Percentiles rank a stretch among this genome's conserved stretches.
These are phyloP conservation scores for Cyberlindnera bimundalis DNA, from an alignment of 805 yeast species.

Conservation along the genomic window DNA sequence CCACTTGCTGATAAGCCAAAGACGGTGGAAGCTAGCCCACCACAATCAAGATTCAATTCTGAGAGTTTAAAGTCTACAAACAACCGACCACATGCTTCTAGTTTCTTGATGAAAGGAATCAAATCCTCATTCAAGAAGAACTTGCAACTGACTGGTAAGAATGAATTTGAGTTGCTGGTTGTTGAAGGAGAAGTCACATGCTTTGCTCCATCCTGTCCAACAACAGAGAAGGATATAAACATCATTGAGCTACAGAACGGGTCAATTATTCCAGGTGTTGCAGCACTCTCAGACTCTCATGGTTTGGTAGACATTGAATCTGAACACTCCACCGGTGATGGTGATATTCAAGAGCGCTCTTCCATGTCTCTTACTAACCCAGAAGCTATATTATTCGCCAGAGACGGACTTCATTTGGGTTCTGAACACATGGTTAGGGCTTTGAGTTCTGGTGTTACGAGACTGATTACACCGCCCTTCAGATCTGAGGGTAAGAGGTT, in stretches of 20 bases:
- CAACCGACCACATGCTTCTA: neutral
- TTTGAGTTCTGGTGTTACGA: conserved; percentile 7
- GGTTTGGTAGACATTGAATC: conserved; percentile 9
- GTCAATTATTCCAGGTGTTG: conserved; percentile 5
- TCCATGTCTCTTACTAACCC: neutral
- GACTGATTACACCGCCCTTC: conserved; percentile 9
- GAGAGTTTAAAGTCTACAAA: neutral
- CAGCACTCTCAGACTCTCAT: conserved; percentile 4
- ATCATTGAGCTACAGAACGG: conserved; percentile 2
- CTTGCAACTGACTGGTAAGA: neutral
- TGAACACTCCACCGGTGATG: conserved; percentile 11
- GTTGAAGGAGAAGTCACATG: conserved; percentile 5
- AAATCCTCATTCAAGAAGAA: conserved; percentile 1
- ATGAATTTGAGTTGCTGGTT: conserved; percentile 3
- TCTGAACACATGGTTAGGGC: conserved; percentile 8
- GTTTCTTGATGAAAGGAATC: conserved; percentile 8
- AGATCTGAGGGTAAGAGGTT: conserved; percentile 9
- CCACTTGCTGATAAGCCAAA: neutral
- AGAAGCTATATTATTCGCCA: conserved; percentile 1
- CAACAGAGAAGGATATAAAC: neutral
- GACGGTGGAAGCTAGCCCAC: neutral
- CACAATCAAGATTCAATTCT: conserved; percentile 5
- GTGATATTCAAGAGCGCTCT: conserved; percentile 4
- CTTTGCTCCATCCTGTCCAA: conserved; percentile 6
- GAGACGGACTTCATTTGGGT: conserved; percentile 8